Percentiles rank a stretch among this genome's conserved stretches.
phyloP scores from a whole-genome alignment of 2,329 filamentous ascomycete species.

The Cordyceps cateniannulata region DNA sequence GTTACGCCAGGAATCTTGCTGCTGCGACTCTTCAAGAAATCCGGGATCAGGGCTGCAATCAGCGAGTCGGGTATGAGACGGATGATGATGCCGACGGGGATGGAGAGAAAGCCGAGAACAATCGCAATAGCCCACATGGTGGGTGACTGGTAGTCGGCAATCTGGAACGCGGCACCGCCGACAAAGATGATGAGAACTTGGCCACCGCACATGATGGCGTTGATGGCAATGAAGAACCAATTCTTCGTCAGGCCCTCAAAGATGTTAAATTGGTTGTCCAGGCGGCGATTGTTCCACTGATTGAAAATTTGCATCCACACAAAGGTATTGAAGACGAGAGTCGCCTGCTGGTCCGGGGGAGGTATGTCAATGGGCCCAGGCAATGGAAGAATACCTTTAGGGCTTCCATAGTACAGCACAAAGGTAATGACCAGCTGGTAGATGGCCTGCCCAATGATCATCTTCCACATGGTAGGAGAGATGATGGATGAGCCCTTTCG shows the following conservation, averaged over 20 bases:
- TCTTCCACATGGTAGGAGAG: slow-evolving; percentile 96
- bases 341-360: slow-evolving; percentile 50
- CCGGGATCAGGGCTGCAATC: slow-evolving; percentile 45
- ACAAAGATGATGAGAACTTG: slow-evolving; percentile 88
- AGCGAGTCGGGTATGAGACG: slow-evolving; percentile 74
- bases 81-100: slow-evolving; percentile 75
- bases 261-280: slow-evolving; percentile 94
- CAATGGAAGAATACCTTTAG: slow-evolving; percentile 26
- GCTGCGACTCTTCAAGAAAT: slow-evolving; percentile 44
- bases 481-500: slow-evolving; percentile 57
- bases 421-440: slow-evolving; percentile 81
- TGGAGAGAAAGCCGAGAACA: slow-evolving; percentile 73
- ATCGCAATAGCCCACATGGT: slow-evolving; percentile 84
- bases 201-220: slow-evolving; percentile 77
- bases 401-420: slow-evolving; percentile 70
- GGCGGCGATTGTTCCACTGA: slow-evolving; percentile 90
- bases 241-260: slow-evolving; percentile 83
- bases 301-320: slow-evolving; percentile 99
- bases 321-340: slow-evolving; percentile 94
- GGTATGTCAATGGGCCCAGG: slow-evolving; percentile 44
- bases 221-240: slow-evolving; percentile 83
- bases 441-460: slow-evolving; percentile 89
- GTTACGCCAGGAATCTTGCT: slow-evolving; percentile 47
- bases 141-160: slow-evolving; percentile 57
- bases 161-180: slow-evolving; percentile 74